Base-by-base conservation (phyloP, 305 asterid genomes). In the Monarda citriodora region DNA sequence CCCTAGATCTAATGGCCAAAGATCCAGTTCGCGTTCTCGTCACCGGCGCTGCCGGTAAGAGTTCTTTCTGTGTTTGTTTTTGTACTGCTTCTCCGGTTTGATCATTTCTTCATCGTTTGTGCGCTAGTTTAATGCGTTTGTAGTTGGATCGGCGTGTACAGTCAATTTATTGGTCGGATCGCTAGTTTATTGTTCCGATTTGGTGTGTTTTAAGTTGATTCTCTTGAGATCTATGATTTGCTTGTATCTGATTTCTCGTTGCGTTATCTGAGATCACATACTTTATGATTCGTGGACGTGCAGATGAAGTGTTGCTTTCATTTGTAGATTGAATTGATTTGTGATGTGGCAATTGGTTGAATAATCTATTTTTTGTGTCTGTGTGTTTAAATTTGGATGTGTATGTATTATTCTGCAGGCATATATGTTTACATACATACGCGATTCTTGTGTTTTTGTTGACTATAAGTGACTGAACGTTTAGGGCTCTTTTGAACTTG, bases 1-100 rank as follows among this genome's bases (percentile, higher is more conserved):
- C 53, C 75, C 10, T 51, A 57, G 63, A 76, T 69, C 79, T 61
- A 58, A 88, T 88, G 96, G 92, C 95, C 12, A 86, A 88, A 32
- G 90, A 86, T 51, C 96, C 96, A 56, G 79, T 82, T 50, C 85
- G 95, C 17, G 95, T 88, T 51, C 95, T 88, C 65, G 96, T 88
- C 67, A 86, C 96, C 55, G 96, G 96, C 37, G 96, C 96, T 36
- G 96, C 96, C 29, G 96, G 96, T 88, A 65, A 16, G 21, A 16
- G 6, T 37, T 20, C 51, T 37, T 62, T 53, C 49, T 11, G 18
- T 12, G 53, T 50, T 48, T 55, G 29, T 58, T 16, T 49, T 22
- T 21, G 36, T 63, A 56, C 69, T 64, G 61, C 18, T 31, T 50
- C 18, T 44, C 51, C 7, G 32, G 29, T 46, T 56, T 38, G 15